Base-by-base conservation (phyloP, 1,139 yeast species). In the Scheffersomyces lignicola region DNA sequence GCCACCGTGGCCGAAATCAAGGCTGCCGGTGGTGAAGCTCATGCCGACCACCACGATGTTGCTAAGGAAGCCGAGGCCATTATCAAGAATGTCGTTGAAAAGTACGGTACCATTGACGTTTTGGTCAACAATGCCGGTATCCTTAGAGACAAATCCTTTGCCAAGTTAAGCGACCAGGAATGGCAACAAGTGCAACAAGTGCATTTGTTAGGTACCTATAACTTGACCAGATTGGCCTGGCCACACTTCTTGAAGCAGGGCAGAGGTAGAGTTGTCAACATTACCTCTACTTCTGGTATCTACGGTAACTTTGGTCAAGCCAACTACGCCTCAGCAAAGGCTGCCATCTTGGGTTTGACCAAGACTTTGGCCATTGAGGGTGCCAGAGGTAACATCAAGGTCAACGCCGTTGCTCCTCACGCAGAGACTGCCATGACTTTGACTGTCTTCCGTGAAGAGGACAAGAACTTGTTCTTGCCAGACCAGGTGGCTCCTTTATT, bases 251-350 rank as follows among this genome's bases (percentile, higher is more conserved):
- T 75, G 42, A 78, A 85, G 58, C 89, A 89, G 63, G 79, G 81
- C 52, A 74, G 74, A 42, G 97, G 97, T 53, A 76, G 82, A 50
- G 82, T 92, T 43, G 76, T 92, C 51, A 92, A 92, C 65, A 86
- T 95, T 34, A 75, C 97, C 25, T 88, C 97, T 16, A 92, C 97
- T 18, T 89, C 97, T 10, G 97, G 97, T 52, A 88, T 92, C 51
- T 92, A 92, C 61, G 97, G 97, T 51, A 88, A 86, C 70, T 92
- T 92, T 65, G 98, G 98, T 35, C 98, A 92, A 69, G 86, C 97
- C 41, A 92, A 92, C 70, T 92, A 92, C 60, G 81, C 96, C 23
- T 80, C 97, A 33, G 97, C 97, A 34, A 92, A 92, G 69, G 79
- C 86, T 40, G 97, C 90, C 21, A 80, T 92, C 44, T 65, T 89